phyloP scores from a whole-genome alignment of 148 eudicot species.

The Rhododendron williamsianum region DNA sequence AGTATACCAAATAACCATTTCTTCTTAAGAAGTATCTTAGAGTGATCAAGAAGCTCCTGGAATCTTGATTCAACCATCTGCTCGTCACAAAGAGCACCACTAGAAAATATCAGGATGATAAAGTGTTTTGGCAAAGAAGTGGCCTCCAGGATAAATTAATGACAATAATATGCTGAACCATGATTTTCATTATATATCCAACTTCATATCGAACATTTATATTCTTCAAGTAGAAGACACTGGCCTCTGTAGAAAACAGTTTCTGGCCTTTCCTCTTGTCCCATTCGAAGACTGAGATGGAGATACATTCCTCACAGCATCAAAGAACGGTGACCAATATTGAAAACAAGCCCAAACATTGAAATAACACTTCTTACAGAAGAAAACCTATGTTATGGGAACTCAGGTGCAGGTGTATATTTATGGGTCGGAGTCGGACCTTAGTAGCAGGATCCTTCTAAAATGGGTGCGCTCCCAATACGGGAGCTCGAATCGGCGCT shows the following conservation, averaged over 20 bases:
- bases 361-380: not conserved
- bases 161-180: not conserved
- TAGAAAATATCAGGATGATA: not conserved
- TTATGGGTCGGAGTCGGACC: not conserved
- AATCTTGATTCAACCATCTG: conserved; percentile 95
- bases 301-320: not conserved
- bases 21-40: conserved; percentile 60
- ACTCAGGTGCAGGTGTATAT: not conserved
- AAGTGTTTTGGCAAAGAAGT: not conserved
- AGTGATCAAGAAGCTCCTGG: conserved; percentile 68
- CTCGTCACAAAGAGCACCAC: conserved; percentile 12
- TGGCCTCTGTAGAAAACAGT: not conserved
- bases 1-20: conserved; percentile 85
- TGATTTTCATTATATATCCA: not conserved
- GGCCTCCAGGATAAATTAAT: not conserved
- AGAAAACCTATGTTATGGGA: not conserved
- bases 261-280: not conserved
- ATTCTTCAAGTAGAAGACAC: not conserved
- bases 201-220: not conserved
- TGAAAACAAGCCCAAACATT: not conserved
- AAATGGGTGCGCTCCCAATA: no score
- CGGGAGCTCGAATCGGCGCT: no score
- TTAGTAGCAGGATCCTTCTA: no score
- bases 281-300: not conserved
- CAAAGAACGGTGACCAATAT: not conserved